Evolutionary conservation across 495 filamentous ascomycete species (phyloP).

Genomic region (Penicillium bovifimosum): DNA sequence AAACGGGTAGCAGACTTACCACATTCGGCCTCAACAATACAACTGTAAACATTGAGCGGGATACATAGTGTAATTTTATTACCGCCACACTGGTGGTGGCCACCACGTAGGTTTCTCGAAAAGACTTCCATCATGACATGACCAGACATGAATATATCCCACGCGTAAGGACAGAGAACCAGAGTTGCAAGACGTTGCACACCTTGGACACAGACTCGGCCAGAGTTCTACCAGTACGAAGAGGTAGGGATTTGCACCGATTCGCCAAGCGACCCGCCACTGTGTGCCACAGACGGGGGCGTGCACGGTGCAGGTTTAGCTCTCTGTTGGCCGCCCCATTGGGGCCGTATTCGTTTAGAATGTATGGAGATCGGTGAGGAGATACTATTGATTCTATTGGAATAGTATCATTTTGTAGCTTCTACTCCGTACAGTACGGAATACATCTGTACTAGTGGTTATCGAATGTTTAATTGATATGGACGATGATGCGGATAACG

Average conservation of each 20-base stretch:
- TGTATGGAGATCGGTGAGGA: too few relatives aligned
- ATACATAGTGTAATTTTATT: neutral
- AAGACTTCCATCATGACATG: neutral
- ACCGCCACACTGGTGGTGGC: neutral
- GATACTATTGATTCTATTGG: too few relatives aligned
- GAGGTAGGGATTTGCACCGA: conserved; percentile 1
- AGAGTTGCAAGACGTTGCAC: neutral
- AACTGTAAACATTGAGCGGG: too few relatives aligned
- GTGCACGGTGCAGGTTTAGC: neutral
- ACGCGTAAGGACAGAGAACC: neutral
- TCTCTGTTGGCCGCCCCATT: neutral
- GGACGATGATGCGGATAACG: too few relatives aligned
- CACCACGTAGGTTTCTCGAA: neutral
- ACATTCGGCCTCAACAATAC: neutral
- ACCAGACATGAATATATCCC: too few relatives aligned
- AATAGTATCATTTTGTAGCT: too few relatives aligned
- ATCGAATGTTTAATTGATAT: too few relatives aligned
- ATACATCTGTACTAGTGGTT: too few relatives aligned
- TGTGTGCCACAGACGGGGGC: neutral
- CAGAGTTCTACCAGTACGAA: neutral
- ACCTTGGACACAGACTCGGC: neutral
- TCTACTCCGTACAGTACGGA: too few relatives aligned
- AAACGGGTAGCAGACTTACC: neutral
- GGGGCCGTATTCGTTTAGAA: neutral
- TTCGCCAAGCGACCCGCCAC: conserved; percentile 1